Conservation (phyloP, 1,284 basidiomycete species). For the Ganoderma meredithae region DNA sequence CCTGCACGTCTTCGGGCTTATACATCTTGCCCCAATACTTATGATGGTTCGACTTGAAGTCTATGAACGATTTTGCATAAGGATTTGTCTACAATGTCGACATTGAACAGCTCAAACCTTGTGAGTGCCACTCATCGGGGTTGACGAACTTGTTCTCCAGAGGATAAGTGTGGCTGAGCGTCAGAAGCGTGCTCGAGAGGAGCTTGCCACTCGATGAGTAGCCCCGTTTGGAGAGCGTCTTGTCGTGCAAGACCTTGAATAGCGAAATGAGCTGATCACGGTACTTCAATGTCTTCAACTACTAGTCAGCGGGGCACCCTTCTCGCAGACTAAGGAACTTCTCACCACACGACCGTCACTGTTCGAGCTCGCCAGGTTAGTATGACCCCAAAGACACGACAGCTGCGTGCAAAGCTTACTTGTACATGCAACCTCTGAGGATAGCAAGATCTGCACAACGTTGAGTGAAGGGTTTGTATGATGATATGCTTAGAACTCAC, state of each 20-base stretch:
- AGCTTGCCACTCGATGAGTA: conserved; percentile 86
- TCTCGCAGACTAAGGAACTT: conserved; percentile 31
- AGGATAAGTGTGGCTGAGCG: conserved; percentile 85
- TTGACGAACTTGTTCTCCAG: conserved; percentile 88
- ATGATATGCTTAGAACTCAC: conserved; percentile 49
- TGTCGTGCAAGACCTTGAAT: conserved; percentile 71
- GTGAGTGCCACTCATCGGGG: conserved; percentile 78
- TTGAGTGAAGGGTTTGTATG: not conserved
- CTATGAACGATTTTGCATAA: conserved; percentile 43
- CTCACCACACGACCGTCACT: conserved; percentile 70
- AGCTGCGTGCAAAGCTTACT: conserved; percentile 52
- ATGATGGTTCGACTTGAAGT: conserved; percentile 79
- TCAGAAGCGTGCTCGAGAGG: conserved; percentile 77
- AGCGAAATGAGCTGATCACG: conserved; percentile 71
- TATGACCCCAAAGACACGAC: not conserved
- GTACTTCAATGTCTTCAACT: conserved; percentile 57
- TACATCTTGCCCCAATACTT: conserved; percentile 82
- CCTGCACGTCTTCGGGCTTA: conserved; percentile 63
- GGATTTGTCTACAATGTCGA: not conserved
- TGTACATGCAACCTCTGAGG: conserved; percentile 71
- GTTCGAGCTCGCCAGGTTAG: conserved; percentile 12
- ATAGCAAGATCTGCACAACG: conserved; percentile 65
- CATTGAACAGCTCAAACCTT: conserved; percentile 53
- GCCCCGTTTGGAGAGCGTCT: conserved; percentile 84
- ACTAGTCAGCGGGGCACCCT: not conserved